phyloP scores from a whole-genome alignment of 331 rosid genomes.

The Erythrophleum ivorense region DNA sequence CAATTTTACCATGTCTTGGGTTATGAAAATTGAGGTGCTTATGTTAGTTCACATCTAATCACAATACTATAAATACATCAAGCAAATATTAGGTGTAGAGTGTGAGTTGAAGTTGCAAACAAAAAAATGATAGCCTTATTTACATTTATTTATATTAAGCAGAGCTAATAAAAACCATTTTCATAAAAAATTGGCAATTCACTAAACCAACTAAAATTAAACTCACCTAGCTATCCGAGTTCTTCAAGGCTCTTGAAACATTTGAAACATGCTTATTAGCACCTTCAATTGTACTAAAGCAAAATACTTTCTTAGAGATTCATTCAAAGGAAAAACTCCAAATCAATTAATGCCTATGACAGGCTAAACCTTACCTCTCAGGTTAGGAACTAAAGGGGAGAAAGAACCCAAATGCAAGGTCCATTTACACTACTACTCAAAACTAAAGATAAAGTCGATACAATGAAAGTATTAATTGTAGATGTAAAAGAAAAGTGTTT shows the following conservation, averaged over 20 bases:
- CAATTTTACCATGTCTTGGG: too few species aligned
- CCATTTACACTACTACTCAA: conserved; percentile 56
- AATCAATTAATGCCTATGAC: conserved; percentile 56
- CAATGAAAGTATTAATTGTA: not conserved
- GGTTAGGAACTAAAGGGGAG: conserved; percentile 59
- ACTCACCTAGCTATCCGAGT: conserved; percentile 65
- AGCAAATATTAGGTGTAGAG: not conserved
- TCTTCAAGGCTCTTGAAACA: conserved; percentile 60
- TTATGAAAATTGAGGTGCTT: too few species aligned
- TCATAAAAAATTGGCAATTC: not conserved
- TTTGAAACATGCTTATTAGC: conserved; percentile 59
- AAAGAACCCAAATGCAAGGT: conserved; percentile 87
- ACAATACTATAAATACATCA: not conserved
- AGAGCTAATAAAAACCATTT: not conserved
- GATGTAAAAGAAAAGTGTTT: conserved; percentile 13
- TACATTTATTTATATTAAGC: not conserved
- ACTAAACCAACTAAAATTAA: conserved; percentile 9
- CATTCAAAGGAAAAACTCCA: conserved; percentile 51
- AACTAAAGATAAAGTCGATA: conserved; percentile 10
- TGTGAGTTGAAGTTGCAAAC: not conserved
- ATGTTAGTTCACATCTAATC: not conserved
- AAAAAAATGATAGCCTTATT: not conserved
- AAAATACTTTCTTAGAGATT: conserved; percentile 56
- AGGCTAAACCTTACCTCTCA: conserved; percentile 55
- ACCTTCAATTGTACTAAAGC: conserved; percentile 59